Evolutionary conservation across 768 basidiomycete genomes (phyloP), one percentile per base, ranked within the genome.

Genomic region (Hygrophorus russula): DNA sequence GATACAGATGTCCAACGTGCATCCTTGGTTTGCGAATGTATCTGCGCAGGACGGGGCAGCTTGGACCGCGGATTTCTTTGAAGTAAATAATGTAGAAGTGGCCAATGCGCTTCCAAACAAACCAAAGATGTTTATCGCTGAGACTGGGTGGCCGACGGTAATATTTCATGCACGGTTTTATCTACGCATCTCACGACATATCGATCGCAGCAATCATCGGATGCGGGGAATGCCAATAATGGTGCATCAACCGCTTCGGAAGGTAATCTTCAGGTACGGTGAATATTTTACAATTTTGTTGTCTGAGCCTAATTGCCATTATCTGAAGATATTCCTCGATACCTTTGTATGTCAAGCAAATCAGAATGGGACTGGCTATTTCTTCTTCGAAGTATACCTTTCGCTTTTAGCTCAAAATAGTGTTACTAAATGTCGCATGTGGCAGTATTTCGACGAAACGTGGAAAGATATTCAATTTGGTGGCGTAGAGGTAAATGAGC

Each of bases 11-110:
- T 74, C 88, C 6, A 94, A 96, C 49, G 88, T 91, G 5, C 91
- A 94, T 55, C 80, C 91, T 2, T 92, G 88, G 89, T 97, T 96
- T 57, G 93, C 83, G n/a, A 78, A 82, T 51, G 73, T 82, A 18
- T 70, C 74, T 7, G 76, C 81, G 17, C 58, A 75, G 4, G 52
- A 72, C 3, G 80, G 84, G 0, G 86, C 92, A 0, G 72, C 51
- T 5, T 99, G 94, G 94, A 92, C 89, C 0, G 66, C 65, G n/a
- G 51, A 71, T 0, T 98, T 88, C 68, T 96, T 92, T 69, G 53
- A 80, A 46, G 56, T 67, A 7, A 71, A 62, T 14, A 72, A 93
- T 55, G 71, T 88, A 4, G 60, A 51, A 5, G 56, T 63, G n/a
- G 83, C 89, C 0, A 49, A 62, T 7, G 41, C 49, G 0, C 66